Conservation (phyloP, 139 green algal genomes). For the Parachlorella kessleri region DNA sequence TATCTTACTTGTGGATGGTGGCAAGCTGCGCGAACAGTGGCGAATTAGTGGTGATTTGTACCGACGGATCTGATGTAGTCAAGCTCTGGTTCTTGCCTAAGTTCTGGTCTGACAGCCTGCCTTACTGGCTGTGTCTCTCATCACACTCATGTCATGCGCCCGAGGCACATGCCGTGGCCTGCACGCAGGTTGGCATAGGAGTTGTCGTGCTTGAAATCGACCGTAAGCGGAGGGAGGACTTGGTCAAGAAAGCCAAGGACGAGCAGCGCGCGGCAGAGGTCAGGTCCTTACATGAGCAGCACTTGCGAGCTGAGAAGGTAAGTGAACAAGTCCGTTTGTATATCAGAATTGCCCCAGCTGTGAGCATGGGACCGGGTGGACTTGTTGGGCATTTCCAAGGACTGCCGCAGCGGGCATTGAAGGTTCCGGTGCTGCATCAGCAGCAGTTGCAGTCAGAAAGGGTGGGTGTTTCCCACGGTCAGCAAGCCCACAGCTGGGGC, state of each 20-base stretch:
- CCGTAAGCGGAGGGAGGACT: slow-evolving; percentile 36
- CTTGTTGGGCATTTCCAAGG: neutral
- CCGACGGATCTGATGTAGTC: neutral
- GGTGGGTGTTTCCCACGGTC: neutral
- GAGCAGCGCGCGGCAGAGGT: neutral
- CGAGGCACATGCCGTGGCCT: neutral
- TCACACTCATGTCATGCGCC: neutral
- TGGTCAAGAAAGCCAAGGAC: slow-evolving; percentile 21
- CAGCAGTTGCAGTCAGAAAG: slow-evolving; percentile 15
- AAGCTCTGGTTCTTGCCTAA: neutral
- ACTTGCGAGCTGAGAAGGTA: slow-evolving; percentile 3
- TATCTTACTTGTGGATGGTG: too few species aligned
- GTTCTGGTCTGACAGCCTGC: neutral
- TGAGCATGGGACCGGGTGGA: neutral
- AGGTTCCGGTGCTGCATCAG: slow-evolving; percentile 3
- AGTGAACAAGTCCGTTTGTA: neutral
- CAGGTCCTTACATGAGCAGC: slow-evolving; percentile 1
- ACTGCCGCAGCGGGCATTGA: slow-evolving; percentile 2
- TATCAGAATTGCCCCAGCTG: neutral
- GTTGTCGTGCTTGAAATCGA: slow-evolving; percentile 34
- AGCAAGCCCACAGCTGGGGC: neutral
- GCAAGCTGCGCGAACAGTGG: too few species aligned
- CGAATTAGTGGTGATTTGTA: neutral
- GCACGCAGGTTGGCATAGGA: slow-evolving; percentile 24
- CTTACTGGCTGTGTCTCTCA: neutral